Evolutionary conservation across 768 basidiomycete species (phyloP), one percentile per base, ranked within the genome.

Genomic region (Suillus tomentosus): DNA sequence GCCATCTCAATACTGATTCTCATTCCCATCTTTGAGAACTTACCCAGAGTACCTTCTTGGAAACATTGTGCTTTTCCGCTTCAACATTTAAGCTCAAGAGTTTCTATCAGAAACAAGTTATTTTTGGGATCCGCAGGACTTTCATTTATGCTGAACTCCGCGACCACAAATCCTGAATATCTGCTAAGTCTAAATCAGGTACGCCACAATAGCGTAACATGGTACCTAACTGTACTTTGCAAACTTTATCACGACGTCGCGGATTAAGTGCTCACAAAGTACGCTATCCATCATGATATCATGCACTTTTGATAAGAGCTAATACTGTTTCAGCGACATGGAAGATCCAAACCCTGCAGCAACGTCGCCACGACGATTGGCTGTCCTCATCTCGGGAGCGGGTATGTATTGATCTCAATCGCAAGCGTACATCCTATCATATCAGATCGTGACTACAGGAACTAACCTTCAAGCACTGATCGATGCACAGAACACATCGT

Each of bases 391-490:
- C 71, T 89, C 88, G 17, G 88, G 88, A 45, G 86, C 85, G 73
- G 88, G 88, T 85, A 57, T 10, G 27, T 43, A 13, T 54, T 31
- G 3, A 19, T 47, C 55, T 9, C 19, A 10, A 22, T 31, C 22
- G 3, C 45, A 57, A 59, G 37, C 43, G 42, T 37, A 58, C 67
- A 43, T 8, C 59, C 42, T n/a, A 19, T 60, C 43, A 57, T 60
- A 37, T 55, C 42, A 39, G 53, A 50, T 36, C 48, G 17, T 9
- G 9, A 10, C 37, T 1, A 42, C 68, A 98, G 96, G 97, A 48
- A 91, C 92, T 27, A 99, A 99, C 77, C 87, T 99, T 13, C 95
- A 99, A 78, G 96, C 97, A 1, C 85, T 99, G 65, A 92, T 99
- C 70, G 91, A 98, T 77, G 94, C 95, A 14, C 85, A 85, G 68